Conservation (phyloP, 495 filamentous ascomycete species). For the Parathielavia appendiculata region DNA sequence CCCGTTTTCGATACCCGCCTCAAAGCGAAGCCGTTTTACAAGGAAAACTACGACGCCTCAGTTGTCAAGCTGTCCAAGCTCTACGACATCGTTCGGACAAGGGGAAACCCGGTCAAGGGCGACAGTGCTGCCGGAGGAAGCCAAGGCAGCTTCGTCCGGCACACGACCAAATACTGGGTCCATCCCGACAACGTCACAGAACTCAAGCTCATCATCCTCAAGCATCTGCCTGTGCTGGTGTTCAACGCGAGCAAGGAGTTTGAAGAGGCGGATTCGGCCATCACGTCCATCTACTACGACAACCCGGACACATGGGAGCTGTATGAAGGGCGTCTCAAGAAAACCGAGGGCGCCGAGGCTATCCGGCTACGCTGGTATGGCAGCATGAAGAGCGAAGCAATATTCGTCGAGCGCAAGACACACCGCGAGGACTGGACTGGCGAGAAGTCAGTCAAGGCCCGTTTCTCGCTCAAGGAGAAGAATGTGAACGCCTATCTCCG, state of each 20-base stretch:
- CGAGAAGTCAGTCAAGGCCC: slow-evolving; percentile 96
- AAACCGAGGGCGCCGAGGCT: slow-evolving; percentile 95
- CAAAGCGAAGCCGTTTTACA: slow-evolving; percentile 95
- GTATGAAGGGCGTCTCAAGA: slow-evolving; percentile 90
- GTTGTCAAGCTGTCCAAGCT: slow-evolving; percentile 93
- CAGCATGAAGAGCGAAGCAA: slow-evolving; percentile 86
- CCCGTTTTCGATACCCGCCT: slow-evolving; percentile 90
- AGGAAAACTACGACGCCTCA: slow-evolving; percentile 95
- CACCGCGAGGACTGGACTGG: slow-evolving; percentile 99
- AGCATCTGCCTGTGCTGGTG: slow-evolving; percentile 94
- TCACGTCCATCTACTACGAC: slow-evolving; percentile 97
- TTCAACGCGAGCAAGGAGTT: slow-evolving; percentile 99
- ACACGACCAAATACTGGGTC: slow-evolving; percentile 99
- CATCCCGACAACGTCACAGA: slow-evolving; percentile 98
- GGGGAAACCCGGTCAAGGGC: slow-evolving; percentile 86
- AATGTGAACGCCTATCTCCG: slow-evolving; percentile 84
- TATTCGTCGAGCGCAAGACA: slow-evolving; percentile 97
- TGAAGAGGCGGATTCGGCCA: slow-evolving; percentile 79
- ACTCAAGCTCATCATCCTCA: slow-evolving; percentile 92
- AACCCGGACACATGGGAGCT: slow-evolving; percentile 90
- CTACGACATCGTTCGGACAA: slow-evolving; percentile 88
- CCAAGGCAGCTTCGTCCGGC: slow-evolving; percentile 93
- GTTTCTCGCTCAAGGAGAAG: slow-evolving; percentile 94
- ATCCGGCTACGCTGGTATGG: slow-evolving; percentile 97
- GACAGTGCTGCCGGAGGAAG: slow-evolving; percentile 85